Conservation (phyloP, 805 yeast genomes). For the Starmera dryadoides region DNA sequence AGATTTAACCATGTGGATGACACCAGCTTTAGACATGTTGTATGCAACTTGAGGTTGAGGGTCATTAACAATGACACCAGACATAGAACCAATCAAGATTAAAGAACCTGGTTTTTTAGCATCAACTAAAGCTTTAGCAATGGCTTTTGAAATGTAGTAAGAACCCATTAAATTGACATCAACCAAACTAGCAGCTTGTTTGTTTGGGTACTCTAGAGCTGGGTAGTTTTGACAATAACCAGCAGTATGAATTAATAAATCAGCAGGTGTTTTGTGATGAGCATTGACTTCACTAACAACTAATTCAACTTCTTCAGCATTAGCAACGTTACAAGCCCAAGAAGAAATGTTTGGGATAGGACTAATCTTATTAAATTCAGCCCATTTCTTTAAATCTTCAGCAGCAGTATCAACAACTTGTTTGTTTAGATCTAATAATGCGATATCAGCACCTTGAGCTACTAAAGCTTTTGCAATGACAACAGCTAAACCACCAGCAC, state of each 20-base stretch:
- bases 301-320: slow-evolving; percentile 49
- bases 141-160: slow-evolving; percentile 63
- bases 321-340: slow-evolving; percentile 72
- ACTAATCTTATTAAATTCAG: slow-evolving; percentile 24
- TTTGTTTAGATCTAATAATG: slow-evolving; percentile 61
- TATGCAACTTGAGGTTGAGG: slow-evolving; percentile 78
- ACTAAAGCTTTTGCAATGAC: slow-evolving; percentile 59
- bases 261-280: slow-evolving; percentile 55
- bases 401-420: slow-evolving; percentile 53
- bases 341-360: slow-evolving; percentile 38
- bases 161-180: slow-evolving; percentile 73
- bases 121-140: slow-evolving; percentile 60
- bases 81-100: slow-evolving; percentile 72
- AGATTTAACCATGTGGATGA: slow-evolving; percentile 69
- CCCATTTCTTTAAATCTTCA: slow-evolving; percentile 42
- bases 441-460: slow-evolving; percentile 73
- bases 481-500: slow-evolving; percentile 38
- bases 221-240: slow-evolving; percentile 79
- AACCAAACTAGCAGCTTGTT: slow-evolving; percentile 59
- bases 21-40: slow-evolving; percentile 85
- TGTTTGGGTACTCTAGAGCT: slow-evolving; percentile 70
- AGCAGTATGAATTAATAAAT: slow-evolving; percentile 70
- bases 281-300: slow-evolving; percentile 45
- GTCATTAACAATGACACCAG: slow-evolving; percentile 68
- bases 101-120: slow-evolving; percentile 50